These are phyloP conservation scores for Symbiodinium natans DNA, from an alignment of 73 alveolate species.

Conservation along the genomic window DNA sequence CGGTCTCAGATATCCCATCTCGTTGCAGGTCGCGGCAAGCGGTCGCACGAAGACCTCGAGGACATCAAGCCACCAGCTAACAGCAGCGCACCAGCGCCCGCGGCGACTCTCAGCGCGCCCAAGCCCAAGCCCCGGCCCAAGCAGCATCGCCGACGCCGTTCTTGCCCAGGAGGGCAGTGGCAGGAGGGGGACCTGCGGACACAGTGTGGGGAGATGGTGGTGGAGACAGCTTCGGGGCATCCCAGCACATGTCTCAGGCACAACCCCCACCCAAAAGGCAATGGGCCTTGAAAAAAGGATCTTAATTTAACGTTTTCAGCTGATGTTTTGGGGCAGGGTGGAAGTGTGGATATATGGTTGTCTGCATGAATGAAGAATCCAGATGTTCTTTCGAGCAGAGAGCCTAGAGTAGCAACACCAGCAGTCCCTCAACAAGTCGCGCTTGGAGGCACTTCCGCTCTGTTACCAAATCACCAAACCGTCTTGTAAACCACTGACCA, in stretches of 20 bases:
- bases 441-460: too few species aligned
- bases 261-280: background rate
- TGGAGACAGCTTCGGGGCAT: background rate
- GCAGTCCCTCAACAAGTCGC: too few species aligned
- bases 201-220: background rate
- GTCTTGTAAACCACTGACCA: background rate
- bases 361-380: too few species aligned
- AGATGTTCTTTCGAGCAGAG: too few species aligned
- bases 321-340: background rate
- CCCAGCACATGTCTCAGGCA: constrained; percentile 3
- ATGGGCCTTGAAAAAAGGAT: constrained; percentile 3
- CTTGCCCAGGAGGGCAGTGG: too few species aligned
- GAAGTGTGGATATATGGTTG: too few species aligned
- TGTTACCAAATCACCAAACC: too few species aligned
- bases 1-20: too few species aligned
- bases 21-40: background rate
- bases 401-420: too few species aligned
- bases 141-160: too few species aligned
- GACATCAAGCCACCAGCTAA: background rate
- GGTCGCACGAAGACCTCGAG: background rate
- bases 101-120: background rate
- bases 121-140: background rate
- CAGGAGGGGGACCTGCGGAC: too few species aligned
- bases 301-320: background rate
- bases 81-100: background rate